These are phyloP conservation scores for Colletotrichum phormii DNA, from an alignment of 2,329 filamentous ascomycete genomes.

Conservation along the genomic window DNA sequence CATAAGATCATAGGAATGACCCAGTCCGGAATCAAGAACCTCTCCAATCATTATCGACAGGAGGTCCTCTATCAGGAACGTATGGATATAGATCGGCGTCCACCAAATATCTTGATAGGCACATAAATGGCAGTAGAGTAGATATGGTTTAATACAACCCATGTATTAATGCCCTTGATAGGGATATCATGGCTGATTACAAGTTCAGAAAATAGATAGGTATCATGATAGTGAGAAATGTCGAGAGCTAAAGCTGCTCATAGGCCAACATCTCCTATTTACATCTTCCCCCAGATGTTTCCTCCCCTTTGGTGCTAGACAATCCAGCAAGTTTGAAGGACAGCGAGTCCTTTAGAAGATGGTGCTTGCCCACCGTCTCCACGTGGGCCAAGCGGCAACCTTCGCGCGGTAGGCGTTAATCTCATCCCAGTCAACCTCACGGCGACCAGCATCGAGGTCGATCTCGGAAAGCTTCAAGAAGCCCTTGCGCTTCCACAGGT, in stretches of 20 bases:
- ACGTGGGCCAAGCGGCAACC: slow-evolving; percentile 63
- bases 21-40: too few relatives aligned
- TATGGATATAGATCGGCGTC: too few relatives aligned
- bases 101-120: background rate
- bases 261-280: background rate
- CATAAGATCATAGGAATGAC: too few relatives aligned
- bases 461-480: slow-evolving; percentile 71
- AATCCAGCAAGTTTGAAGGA: background rate
- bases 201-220: slow-evolving; percentile 21
- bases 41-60: too few relatives aligned
- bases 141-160: background rate
- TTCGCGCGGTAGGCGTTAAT: slow-evolving; percentile 66
- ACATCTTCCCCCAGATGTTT: slow-evolving; percentile 2
- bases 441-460: slow-evolving; percentile 74
- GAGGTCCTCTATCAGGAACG: too few relatives aligned
- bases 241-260: background rate
- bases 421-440: slow-evolving; percentile 73
- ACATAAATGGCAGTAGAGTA: background rate
- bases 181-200: slow-evolving; percentile 1
- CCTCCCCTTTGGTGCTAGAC: background rate
- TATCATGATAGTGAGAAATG: slow-evolving; percentile 24
- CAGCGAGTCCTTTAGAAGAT: slow-evolving; percentile 46
- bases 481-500: slow-evolving; percentile 72
- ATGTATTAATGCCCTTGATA: background rate
- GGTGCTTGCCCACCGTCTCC: slow-evolving; percentile 55